Evolutionary conservation across 2,329 filamentous ascomycete genomes (phyloP).

Genomic region (Fusarium heterosporum): DNA sequence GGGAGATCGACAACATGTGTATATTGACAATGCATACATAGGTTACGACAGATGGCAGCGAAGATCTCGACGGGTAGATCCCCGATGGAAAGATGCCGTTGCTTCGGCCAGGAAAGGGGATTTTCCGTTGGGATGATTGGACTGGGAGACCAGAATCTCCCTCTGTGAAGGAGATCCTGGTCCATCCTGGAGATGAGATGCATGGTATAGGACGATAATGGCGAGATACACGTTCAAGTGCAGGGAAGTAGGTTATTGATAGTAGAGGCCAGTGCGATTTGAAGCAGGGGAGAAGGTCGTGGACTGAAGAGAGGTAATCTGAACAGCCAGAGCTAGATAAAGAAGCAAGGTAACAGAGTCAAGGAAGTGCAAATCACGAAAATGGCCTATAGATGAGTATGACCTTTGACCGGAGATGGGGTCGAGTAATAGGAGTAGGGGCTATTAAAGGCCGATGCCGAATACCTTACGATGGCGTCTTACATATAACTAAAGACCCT

Average conservation of each 20-base stretch:
- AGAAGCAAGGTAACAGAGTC: background rate
- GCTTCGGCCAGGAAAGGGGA: slow-evolving; percentile 26
- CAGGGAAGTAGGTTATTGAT: slow-evolving; percentile 19
- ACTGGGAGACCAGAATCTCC: slow-evolving; percentile 24
- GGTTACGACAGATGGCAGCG: slow-evolving; percentile 43
- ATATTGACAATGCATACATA: slow-evolving; percentile 45
- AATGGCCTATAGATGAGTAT: background rate
- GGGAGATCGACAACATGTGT: slow-evolving; percentile 45
- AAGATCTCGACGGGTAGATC: slow-evolving; percentile 46
- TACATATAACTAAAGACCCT: slow-evolving; percentile 18
- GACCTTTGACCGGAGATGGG: background rate
- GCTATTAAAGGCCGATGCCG: slow-evolving; percentile 6
- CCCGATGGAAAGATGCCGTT: slow-evolving; percentile 32
- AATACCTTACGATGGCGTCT: slow-evolving; percentile 40
- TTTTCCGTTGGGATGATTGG: slow-evolving; percentile 24
- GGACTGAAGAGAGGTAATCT: slow-evolving; percentile 1
- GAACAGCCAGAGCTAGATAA: slow-evolving; percentile 9
- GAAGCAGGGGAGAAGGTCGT: background rate
- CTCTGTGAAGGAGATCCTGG: slow-evolving; percentile 41
- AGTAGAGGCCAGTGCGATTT: background rate
- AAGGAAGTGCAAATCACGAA: background rate
- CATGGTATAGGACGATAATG: slow-evolving; percentile 34
- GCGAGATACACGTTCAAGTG: slow-evolving; percentile 1
- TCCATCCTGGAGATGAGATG: slow-evolving; percentile 41
- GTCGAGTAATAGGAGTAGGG: slow-evolving; percentile 16